Conservation (phyloP, 306 rosid species). For the Trichosanthes cucumerina region DNA sequence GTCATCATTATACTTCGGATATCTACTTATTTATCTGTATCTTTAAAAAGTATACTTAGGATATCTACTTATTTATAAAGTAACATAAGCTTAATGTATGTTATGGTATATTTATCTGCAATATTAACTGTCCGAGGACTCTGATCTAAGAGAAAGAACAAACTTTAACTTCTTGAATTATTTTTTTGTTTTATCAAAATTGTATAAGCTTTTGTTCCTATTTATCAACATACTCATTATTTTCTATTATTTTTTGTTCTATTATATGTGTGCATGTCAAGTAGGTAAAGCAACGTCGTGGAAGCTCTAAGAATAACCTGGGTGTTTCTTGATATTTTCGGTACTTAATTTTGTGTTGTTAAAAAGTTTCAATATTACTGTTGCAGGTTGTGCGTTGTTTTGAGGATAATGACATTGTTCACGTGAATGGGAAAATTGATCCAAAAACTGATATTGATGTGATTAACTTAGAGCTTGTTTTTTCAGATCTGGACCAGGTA, state of each 20-base stretch:
- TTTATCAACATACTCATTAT: neutral
- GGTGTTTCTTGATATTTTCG: neutral
- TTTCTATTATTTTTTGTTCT: neutral
- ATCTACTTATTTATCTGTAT: neutral
- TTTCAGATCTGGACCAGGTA: conserved; percentile 97
- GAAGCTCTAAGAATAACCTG: neutral
- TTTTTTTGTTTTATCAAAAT: neutral
- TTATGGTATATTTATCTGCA: neutral
- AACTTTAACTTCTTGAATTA: neutral
- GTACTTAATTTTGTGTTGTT: neutral
- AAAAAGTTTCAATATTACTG: conserved; percentile 18
- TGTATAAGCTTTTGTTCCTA: neutral
- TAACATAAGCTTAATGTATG: neutral
- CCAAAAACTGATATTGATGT: conserved; percentile 88
- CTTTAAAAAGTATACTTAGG: neutral
- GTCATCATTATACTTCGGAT: neutral
- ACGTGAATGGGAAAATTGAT: conserved; percentile 84
- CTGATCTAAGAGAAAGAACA: neutral
- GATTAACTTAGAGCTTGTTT: conserved; percentile 89
- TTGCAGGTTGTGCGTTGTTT: conserved; percentile 83
- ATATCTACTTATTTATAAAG: neutral
- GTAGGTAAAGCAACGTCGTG: neutral
- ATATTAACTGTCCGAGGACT: neutral
- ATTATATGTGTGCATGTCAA: neutral
- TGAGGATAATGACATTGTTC: conserved; percentile 90